Conservation (phyloP, 345 rosid genomes). For the Odontarrhena argentea region DNA sequence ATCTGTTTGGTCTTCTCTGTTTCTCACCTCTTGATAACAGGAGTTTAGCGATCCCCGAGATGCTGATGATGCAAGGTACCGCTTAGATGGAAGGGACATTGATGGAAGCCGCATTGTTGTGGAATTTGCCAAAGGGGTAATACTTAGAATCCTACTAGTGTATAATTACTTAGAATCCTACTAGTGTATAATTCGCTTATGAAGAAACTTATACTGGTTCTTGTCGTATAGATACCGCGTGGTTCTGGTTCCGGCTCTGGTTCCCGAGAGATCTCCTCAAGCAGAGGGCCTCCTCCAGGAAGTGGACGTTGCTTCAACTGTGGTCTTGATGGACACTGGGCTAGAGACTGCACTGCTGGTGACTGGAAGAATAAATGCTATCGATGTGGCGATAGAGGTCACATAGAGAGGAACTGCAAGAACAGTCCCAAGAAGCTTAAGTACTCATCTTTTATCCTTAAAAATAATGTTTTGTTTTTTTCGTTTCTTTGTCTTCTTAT, state of each 20-base stretch:
- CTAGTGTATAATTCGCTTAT: neutral
- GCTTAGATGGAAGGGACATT: slow-evolving; percentile 70
- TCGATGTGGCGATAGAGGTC: slow-evolving; percentile 90
- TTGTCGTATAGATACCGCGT: slow-evolving; percentile 59
- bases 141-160: neutral
- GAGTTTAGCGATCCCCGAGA: slow-evolving; percentile 89
- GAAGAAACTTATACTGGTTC: neutral
- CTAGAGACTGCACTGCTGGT: slow-evolving; percentile 90
- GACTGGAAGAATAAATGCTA: slow-evolving; percentile 95
- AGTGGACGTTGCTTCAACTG: slow-evolving; percentile 88
- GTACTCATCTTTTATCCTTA: slow-evolving; percentile 32
- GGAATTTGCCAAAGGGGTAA: slow-evolving; percentile 83
- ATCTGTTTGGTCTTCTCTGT: slow-evolving; percentile 3
- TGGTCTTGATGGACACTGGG: slow-evolving; percentile 95
- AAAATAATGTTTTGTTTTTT: neutral
- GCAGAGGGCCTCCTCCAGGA: slow-evolving; percentile 92
- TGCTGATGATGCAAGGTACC: slow-evolving; percentile 87
- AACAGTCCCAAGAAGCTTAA: slow-evolving; percentile 79
- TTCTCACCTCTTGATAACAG: slow-evolving; percentile 44
- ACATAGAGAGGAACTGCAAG: slow-evolving; percentile 84
- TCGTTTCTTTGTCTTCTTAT: neutral
- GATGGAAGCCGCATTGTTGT: slow-evolving; percentile 87
- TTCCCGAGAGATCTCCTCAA: slow-evolving; percentile 63
- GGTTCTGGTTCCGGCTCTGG: slow-evolving; percentile 39
- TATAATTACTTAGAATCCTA: too few species aligned